Conservation (phyloP, 164 flowering plant species). For the Annona squamosa region DNA sequence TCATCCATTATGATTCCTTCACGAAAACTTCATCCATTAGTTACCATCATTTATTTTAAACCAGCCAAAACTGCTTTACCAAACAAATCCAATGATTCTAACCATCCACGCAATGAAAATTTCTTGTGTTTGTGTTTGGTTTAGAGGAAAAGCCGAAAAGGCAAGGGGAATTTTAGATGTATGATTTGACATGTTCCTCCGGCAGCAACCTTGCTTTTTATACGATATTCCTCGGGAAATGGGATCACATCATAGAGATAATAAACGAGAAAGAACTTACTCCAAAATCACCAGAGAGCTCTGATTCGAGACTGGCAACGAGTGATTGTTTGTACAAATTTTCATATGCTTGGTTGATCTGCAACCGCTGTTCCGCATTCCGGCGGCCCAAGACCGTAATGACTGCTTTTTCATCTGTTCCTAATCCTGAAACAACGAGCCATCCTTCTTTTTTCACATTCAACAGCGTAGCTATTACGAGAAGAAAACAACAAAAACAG, state of each 20-base stretch:
- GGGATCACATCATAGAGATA: neutral
- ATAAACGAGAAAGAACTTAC: neutral
- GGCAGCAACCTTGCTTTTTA: neutral
- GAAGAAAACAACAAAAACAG: neutral
- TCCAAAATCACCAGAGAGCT: constrained; percentile 29
- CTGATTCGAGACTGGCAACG: constrained; percentile 47
- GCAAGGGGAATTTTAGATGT: neutral
- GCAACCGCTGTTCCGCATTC: constrained; percentile 54
- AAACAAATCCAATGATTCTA: neutral
- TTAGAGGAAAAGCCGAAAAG: neutral
- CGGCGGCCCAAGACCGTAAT: constrained; percentile 59
- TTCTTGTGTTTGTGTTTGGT: neutral
- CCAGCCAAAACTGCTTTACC: neutral
- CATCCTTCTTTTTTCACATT: neutral
- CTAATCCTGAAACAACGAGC: constrained; percentile 36
- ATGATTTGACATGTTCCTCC: too few relatives aligned
- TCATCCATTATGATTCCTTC: neutral
- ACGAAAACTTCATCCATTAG: neutral
- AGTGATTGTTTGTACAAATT: constrained; percentile 56
- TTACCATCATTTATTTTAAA: too few relatives aligned
- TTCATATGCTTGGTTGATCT: constrained; percentile 55
- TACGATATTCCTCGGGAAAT: neutral
- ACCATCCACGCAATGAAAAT: neutral
- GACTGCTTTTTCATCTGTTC: constrained; percentile 72
- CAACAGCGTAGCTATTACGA: neutral